A percentile compares a stretch with the other conserved stretches of the same genome.
phyloP scores from a whole-genome alignment of 768 basidiomycete species.

The Suillus sp. region DNA sequence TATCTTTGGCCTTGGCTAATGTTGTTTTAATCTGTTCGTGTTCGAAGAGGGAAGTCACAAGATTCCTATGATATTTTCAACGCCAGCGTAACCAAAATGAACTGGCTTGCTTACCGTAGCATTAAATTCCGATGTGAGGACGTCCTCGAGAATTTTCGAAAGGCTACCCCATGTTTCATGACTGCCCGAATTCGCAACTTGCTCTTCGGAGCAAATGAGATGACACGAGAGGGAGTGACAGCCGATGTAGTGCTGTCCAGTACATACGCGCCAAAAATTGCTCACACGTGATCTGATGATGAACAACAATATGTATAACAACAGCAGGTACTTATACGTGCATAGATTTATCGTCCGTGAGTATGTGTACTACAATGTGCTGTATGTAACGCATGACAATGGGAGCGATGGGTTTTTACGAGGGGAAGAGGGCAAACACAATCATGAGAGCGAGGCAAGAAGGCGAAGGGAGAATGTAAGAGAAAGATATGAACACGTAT shows the following conservation, averaged over 20 bases:
- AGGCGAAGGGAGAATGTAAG: slow-evolving; percentile 15
- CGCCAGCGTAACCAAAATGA: slow-evolving; percentile 14
- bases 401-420: slow-evolving; percentile 9
- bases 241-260: neutral
- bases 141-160: slow-evolving; percentile 89
- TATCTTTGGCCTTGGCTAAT: slow-evolving; percentile 89
- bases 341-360: slow-evolving; percentile 13
- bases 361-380: slow-evolving; percentile 10
- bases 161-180: slow-evolving; percentile 95
- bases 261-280: neutral
- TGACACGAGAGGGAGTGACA: neutral
- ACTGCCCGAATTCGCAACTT: slow-evolving; percentile 13
- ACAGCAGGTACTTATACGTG: slow-evolving; percentile 7
- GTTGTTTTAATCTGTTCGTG: slow-evolving; percentile 98
- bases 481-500: slow-evolving; percentile 5
- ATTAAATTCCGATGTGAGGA: slow-evolving; percentile 92
- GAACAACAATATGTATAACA: slow-evolving; percentile 4
- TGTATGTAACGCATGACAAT: slow-evolving; percentile 11
- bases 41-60: slow-evolving; percentile 91
- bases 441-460: slow-evolving; percentile 9
- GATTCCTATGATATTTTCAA: slow-evolving; percentile 56
- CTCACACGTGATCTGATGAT: slow-evolving; percentile 4
- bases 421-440: slow-evolving; percentile 4
- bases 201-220: neutral
- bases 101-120: slow-evolving; percentile 63